A percentile compares a stretch with the other conserved stretches of the same genome.
Evolutionary conservation across 2,329 filamentous ascomycete genomes (phyloP).

Genomic region (Claviceps sorghi): DNA sequence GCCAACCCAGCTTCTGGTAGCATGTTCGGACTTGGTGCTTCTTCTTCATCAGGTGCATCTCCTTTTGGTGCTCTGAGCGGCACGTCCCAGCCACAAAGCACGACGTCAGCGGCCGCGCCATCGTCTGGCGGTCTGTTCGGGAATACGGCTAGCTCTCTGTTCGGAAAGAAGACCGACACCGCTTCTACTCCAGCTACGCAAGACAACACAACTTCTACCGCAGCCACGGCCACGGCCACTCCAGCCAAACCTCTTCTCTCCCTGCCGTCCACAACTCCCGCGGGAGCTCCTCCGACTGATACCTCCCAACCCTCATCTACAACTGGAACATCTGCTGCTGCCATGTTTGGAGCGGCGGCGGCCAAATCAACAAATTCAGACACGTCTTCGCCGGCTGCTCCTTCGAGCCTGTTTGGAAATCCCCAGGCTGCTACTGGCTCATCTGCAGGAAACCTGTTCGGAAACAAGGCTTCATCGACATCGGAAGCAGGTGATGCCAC

Average conservation of each 20-base stretch:
- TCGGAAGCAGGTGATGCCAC: conserved; percentile 11
- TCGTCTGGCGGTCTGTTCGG: conserved; percentile 19
- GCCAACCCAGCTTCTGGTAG: conserved; percentile 14
- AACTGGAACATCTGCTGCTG: conserved; percentile 7
- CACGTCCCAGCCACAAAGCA: conserved; percentile 8
- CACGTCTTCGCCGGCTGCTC: conserved; percentile 8
- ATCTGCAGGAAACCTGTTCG: conserved; percentile 8
- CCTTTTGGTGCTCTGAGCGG: conserved; percentile 8
- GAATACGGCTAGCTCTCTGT: conserved; percentile 13
- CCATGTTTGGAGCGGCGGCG: conserved; percentile 13
- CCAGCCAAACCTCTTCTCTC: conserved; percentile 11
- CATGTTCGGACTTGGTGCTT: conserved; percentile 11
- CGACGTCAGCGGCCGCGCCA: conserved; percentile 14
- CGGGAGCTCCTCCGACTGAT: conserved; percentile 35
- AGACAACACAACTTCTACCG: conserved; percentile 2
- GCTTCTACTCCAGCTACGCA: not conserved
- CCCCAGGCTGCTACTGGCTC: conserved; percentile 14
- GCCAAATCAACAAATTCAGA: conserved; percentile 10
- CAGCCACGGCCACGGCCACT: conserved; percentile 14
- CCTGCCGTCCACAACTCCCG: conserved; percentile 25
- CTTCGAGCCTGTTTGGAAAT: conserved; percentile 17
- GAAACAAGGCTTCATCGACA: conserved; percentile 12
- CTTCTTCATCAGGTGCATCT: conserved; percentile 5
- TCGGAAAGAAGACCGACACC: conserved; percentile 13
- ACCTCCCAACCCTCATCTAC: conserved; percentile 13